These are phyloP conservation scores for Berberis vulgaris DNA, from an alignment of 164 flowering plant species.

Conservation along the genomic window DNA sequence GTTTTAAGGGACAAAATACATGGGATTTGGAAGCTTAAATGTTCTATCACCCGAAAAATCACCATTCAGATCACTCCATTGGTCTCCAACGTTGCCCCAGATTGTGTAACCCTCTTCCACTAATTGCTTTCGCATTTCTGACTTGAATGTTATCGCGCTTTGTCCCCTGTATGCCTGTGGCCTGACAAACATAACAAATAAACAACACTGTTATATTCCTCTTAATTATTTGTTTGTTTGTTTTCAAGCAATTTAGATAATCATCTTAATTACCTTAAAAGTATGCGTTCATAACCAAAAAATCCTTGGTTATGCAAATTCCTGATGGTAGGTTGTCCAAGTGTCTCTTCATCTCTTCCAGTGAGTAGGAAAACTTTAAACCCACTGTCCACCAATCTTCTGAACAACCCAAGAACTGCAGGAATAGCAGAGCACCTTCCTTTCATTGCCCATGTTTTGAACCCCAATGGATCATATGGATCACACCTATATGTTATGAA, in stretches of 20 bases:
- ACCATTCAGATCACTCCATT: constrained; percentile 83
- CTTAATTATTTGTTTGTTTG: too few species aligned
- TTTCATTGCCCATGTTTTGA: constrained; percentile 52
- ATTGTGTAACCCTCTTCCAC: constrained; percentile 58
- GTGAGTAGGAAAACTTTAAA: constrained; percentile 63
- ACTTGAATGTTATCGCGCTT: constrained; percentile 51
- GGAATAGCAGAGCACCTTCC: constrained; percentile 55
- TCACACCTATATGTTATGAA: constrained; percentile 29
- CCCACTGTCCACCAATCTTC: constrained; percentile 33
- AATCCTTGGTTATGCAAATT: constrained; percentile 63
- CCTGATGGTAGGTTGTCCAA: constrained; percentile 35
- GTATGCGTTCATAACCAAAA: constrained; percentile 54
- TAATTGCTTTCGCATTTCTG: constrained; percentile 41
- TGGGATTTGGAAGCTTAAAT: constrained; percentile 83
- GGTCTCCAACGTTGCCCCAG: constrained; percentile 86
- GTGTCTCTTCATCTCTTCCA: constrained; percentile 62
- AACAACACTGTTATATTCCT: background rate
- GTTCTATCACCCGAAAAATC: constrained; percentile 59
- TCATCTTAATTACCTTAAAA: constrained; percentile 43
- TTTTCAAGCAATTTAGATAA: too few species aligned
- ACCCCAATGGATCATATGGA: constrained; percentile 58
- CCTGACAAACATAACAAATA: constrained; percentile 21
- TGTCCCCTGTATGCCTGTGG: constrained; percentile 35
- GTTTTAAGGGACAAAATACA: constrained; percentile 72
- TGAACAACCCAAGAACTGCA: constrained; percentile 33